Base-by-base conservation (phyloP, 371 early-diverging fungal species). In the Apophysomyces ossiformis region DNA sequence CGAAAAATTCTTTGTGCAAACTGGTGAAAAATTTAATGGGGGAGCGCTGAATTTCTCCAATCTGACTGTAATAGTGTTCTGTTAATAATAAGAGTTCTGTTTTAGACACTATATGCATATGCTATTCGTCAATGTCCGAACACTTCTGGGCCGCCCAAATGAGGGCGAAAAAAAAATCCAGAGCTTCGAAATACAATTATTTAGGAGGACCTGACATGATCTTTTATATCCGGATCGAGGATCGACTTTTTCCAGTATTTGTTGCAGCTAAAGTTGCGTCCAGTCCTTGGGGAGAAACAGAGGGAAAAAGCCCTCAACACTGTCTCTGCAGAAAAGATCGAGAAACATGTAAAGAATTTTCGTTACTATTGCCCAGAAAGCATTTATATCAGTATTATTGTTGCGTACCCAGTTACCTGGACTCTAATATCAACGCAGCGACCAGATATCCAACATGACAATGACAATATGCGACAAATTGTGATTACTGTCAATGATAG, bases 161-260 rank as follows among this genome's bases (percentile, higher is more conserved):
- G n/a, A n/a, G n/a, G n/a, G n/a, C n/a, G n/a, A n/a, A n/a, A n/a
- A n/a, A n/a, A n/a, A n/a, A n/a, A n/a, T n/a, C n/a, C n/a, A n/a
- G n/a, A n/a, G n/a, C n/a, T n/a, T n/a, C n/a, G n/a, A n/a, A n/a
- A n/a, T n/a, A n/a, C n/a, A n/a, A n/a, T n/a, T n/a, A n/a, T n/a
- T n/a, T n/a, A n/a, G n/a, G n/a, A 50, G 50, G 21, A 50, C 54
- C 54, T 50, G 54, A 50, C 21, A 32, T 50, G 5, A 32, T 50
- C 16, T 50, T 32, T 50, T 50, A 50, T 21, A 50, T 50, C 21
- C 54, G 11, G 54, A 8, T n/a, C 7, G 21, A 50, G 21, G 35
- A 21, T n/a, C 4, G 21, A 50, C 54, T 50, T n/a, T 50, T 50
- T 26, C 21, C 54, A n/a, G 54, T 50, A 2, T 50, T 50, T 50